Evolutionary conservation across 768 basidiomycete species (phyloP), one percentile per base, ranked within the genome.

Genomic region (Glaciozyma martinii): DNA sequence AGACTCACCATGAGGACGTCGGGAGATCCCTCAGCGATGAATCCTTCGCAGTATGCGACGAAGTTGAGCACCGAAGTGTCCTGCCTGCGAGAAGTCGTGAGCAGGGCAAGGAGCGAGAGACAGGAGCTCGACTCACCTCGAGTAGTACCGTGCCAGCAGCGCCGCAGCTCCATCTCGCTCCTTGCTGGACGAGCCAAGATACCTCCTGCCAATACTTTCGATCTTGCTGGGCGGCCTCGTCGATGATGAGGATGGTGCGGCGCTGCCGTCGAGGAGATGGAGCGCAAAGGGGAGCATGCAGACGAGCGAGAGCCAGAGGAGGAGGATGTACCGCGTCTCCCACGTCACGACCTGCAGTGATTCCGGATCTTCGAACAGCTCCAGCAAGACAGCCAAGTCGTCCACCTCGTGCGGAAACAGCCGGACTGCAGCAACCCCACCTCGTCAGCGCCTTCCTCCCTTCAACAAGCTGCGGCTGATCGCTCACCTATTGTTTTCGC

Each of bases 231-330:
- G 62, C 8, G 66, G 79, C 80, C 15, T 70, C 73, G 32, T 33
- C n/a, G 18, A 23, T 33, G 27, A 60, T 37, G 56, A 23, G 25
- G 32, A 25, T 15, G 42, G 29, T 40, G 33, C 37, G 62, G 87
- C 85, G 72, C 59, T 54, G n/a, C 66, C 30, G 1, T 58, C 46
- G 1, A 70, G 57, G 18, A 62, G 61, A 3, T 91, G 81, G 46
- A 99, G 79, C 74, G 89, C 86, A 76, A 99, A 99, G 0, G 95
- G 95, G 23, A 97, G 86, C 79, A 89, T 90, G 78, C 88, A 87
- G 56, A 95, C 86, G 29, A 99, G 82, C 27, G 89, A 88, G n/a
- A 98, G 81, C 94, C 94, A 98, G 16, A 95, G 80, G 13, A 99
- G 80, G 30, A 89, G 79, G 37, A 88, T 81, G 73, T 93, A 91